Evolutionary conservation across 305 asterid genomes (phyloP), one percentile per base, ranked within the genome.

Genomic region (Solanum hybrid): DNA sequence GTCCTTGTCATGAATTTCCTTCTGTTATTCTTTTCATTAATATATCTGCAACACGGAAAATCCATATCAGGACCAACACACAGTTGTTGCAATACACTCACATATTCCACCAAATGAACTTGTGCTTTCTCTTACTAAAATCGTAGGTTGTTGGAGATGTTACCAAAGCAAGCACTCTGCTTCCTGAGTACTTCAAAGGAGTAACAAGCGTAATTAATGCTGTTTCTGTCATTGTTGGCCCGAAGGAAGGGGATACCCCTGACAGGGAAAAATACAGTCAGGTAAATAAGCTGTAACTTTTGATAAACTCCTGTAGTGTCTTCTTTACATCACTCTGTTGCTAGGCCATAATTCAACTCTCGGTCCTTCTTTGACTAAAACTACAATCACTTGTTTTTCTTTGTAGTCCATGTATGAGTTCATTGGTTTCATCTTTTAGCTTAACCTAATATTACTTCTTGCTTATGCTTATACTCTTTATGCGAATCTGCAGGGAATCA

Each of bases 181-280:
- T 91, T 86, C 99, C 98, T 5, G 97, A 94, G 93, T 91, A 93
- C 87, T 97, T 97, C 88, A 95, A 94, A 94, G 98, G 99, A 90
- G 97, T 97, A 37, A 94, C 92, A 87, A 91, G 69, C 92, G 98
- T 96, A 88, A 93, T 97, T 71, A 97, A 96, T 92, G 96, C 97
- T 51, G 97, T 91, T 91, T 97, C 99, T 56, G 99, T 93, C 92
- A 97, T 97, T 89, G 99, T 96, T 92, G 99, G 99, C 82, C 99
- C 99, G 90, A 97, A 96, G 94, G 99, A 97, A 93, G 99, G 99
- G 79, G 99, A 97, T 93, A 97, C 99, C 88, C 98, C 98, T 38
- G 99, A 97, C 87, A 94, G 99, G 93, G 98, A 95, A 88, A 97
- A 97, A 91, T 97, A 97, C 92, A 96, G 96, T 92, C 99, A 97